Conservation (phyloP, 1,284 basidiomycete genomes). For the Neolentinus lepideus region DNA sequence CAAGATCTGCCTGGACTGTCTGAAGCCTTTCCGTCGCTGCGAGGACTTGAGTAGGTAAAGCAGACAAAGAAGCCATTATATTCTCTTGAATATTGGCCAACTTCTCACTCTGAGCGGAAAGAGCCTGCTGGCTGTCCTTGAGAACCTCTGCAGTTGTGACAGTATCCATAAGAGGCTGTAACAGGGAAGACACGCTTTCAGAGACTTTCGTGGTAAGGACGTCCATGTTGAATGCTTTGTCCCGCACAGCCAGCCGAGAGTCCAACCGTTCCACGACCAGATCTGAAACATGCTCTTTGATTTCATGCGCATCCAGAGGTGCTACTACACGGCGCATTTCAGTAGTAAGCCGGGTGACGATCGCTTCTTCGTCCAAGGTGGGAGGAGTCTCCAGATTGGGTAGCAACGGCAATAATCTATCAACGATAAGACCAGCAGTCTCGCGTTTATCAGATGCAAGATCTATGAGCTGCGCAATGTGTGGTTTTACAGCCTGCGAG, state of each 20-base stretch:
- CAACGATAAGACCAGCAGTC: conserved; percentile 72
- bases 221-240: conserved; percentile 62
- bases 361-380: conserved; percentile 43
- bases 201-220: conserved; percentile 45
- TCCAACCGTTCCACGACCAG: conserved; percentile 78
- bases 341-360: conserved; percentile 50
- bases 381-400: conserved; percentile 35
- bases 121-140: conserved; percentile 32
- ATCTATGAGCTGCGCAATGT: conserved; percentile 80
- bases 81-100: conserved; percentile 25
- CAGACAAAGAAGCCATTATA: conserved; percentile 29
- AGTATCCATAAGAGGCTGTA: conserved; percentile 39
- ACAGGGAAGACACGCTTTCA: conserved; percentile 41
- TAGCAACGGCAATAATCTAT: conserved; percentile 62
- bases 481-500: conserved; percentile 78
- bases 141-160: conserved; percentile 31
- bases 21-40: conserved; percentile 34
- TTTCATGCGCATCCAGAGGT: conserved; percentile 72
- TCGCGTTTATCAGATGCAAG: conserved; percentile 80
- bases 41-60: conserved; percentile 34
- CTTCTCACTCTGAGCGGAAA: conserved; percentile 31
- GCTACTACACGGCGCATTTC: conserved; percentile 66
- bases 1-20: conserved; percentile 19
- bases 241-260: conserved; percentile 68
- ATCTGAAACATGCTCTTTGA: conserved; percentile 81